Evolutionary conservation across 1,284 basidiomycete genomes (phyloP).

Genomic region (Heterobasidion annosum): DNA sequence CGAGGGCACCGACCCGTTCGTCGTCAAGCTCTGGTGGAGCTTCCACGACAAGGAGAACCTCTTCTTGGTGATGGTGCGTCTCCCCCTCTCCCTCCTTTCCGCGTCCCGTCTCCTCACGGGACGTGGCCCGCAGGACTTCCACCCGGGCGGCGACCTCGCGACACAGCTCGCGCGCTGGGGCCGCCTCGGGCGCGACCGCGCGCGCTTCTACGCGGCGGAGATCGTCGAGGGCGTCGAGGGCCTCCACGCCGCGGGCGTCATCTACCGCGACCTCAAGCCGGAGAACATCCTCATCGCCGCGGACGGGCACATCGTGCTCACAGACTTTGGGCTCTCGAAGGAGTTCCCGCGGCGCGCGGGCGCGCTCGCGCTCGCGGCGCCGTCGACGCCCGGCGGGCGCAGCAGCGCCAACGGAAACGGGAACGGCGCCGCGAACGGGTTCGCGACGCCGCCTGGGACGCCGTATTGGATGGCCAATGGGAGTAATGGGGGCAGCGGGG

Average conservation of each 20-base stretch:
- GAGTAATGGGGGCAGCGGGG: neutral
- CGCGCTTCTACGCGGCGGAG: conserved; percentile 93
- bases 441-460: conserved; percentile 33
- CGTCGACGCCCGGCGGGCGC: conserved; percentile 46
- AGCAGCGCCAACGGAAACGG: conserved; percentile 12
- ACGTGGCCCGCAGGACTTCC: conserved; percentile 67
- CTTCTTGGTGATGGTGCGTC: conserved; percentile 75
- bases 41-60: conserved; percentile 95
- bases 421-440: no score
- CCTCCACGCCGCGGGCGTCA: conserved; percentile 78
- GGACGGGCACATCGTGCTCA: conserved; percentile 92
- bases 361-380: conserved; percentile 31
- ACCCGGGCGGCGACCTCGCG: conserved; percentile 92
- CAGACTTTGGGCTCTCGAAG: conserved; percentile 91
- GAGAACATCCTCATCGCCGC: conserved; percentile 93
- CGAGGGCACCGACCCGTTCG: conserved; percentile 79
- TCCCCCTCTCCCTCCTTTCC: conserved; percentile 2
- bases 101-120: no score
- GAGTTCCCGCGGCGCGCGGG: conserved; percentile 58
- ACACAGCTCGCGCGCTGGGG: conserved; percentile 96
- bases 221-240: conserved; percentile 94
- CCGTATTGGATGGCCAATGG: conserved; percentile 68
- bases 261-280: conserved; percentile 87
- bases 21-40: conserved; percentile 91
- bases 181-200: conserved; percentile 82